Evolutionary conservation across 768 basidiomycete species (phyloP), one percentile per base, ranked within the genome.

Genomic region (Amanita pallidorosea): DNA sequence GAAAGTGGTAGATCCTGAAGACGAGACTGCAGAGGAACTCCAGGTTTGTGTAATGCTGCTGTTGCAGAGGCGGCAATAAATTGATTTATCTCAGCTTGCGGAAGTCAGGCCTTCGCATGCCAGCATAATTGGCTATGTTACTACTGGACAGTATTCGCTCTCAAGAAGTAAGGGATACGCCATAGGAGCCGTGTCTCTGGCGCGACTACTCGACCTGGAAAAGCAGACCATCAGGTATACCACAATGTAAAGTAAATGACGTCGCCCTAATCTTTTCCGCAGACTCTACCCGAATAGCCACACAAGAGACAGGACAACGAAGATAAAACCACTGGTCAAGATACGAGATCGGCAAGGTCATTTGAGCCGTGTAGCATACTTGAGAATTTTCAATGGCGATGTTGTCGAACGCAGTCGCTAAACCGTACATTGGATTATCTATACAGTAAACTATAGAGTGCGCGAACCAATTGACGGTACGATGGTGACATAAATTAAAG

Each of bases 81-180:
- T 20, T 22, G 47, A 40, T 31, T 51, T 40, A 5, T 34, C 38
- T 6, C 53, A 84, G 82, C 59, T 81, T 3, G 73, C 72, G 11
- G 68, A 72, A 53, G 55, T 63, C 5, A 62, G 66, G 6, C 71
- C 80, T 5, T 58, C 67, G 1, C 60, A 70, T 43, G 61, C 67
- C 3, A 60, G 66, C 3, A 72, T 88, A 22, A 79, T 95, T 47
- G 94, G 95, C 0, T 88, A 87, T 58, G 73, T 92, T 17, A 90
- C 91, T 0, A 83, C 87, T 2, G 94, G 93, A 0, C 82, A 81
- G 53, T 85, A 77, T 61, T 94, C 93, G 1, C 73, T 97, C 7
- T 74, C 80, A 0, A 76, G 81, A 25, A 94, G 94, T 0, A 68
- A 76, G 53, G 92, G 89, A 0, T 79, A 80, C 57, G 93, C 79